Percentiles rank a stretch among this genome's conserved stretches.
Evolutionary conservation across 208 protist genomes (phyloP).

Genomic region (Trichomonas vaginalis): DNA sequence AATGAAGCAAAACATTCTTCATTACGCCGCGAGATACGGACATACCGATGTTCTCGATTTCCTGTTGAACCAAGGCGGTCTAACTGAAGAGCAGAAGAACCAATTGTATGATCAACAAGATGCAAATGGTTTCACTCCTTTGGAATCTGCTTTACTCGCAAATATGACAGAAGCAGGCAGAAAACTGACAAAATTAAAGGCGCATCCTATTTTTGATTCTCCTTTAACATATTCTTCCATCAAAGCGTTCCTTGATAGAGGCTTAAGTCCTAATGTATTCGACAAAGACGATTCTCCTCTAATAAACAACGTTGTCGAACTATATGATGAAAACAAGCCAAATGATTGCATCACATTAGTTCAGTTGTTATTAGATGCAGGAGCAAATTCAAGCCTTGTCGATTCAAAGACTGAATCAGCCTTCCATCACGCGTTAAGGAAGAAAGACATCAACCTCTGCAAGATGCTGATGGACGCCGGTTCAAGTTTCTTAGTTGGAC

Average conservation of each 20-base stretch:
- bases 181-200: neutral
- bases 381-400: neutral
- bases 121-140: neutral
- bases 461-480: neutral
- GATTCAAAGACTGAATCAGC: neutral
- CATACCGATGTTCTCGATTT: neutral
- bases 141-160: neutral
- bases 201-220: neutral
- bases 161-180: neutral
- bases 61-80: neutral
- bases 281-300: neutral
- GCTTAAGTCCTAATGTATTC: neutral
- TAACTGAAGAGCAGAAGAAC: neutral
- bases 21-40: neutral
- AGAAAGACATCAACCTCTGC: neutral
- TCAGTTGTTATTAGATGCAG: neutral
- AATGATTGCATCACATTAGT: neutral
- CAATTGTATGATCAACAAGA: neutral
- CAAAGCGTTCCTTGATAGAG: neutral
- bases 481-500: neutral
- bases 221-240: neutral
- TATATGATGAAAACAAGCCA: neutral
- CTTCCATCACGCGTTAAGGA: neutral
- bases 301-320: neutral
- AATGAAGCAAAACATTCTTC: neutral